A percentile compares a stretch with the other conserved stretches of the same genome.
These are phyloP conservation scores for Hirsutella thompsonii DNA, from an alignment of 2,329 filamentous ascomycete species.

Conservation along the genomic window DNA sequence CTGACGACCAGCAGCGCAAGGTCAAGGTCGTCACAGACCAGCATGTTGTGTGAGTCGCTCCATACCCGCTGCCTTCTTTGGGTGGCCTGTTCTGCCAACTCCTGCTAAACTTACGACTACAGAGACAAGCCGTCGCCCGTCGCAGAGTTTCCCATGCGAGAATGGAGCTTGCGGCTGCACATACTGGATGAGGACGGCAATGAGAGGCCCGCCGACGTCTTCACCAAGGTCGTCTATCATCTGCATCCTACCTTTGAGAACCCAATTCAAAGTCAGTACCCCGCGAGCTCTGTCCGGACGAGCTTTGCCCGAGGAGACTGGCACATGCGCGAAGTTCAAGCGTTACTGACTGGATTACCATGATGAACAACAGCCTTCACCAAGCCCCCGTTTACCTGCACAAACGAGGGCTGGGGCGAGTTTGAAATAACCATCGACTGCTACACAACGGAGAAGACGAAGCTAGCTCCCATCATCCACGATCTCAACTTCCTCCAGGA, in stretches of 20 bases:
- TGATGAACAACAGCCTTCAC: conserved; percentile 48
- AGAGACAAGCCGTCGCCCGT: conserved; percentile 71
- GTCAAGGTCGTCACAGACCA: conserved; percentile 93
- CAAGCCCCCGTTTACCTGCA: conserved; percentile 75
- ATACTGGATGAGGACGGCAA: conserved; percentile 78
- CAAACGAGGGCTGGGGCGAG: conserved; percentile 96
- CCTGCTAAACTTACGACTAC: conserved; percentile 5
- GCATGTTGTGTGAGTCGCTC: conserved; percentile 70
- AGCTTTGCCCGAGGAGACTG: neutral
- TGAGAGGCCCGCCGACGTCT: conserved; percentile 69
- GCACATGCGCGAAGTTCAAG: neutral
- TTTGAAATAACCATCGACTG: conserved; percentile 89
- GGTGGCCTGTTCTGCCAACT: neutral
- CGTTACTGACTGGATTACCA: neutral
- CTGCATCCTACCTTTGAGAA: conserved; percentile 90
- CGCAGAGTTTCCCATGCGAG: conserved; percentile 83
- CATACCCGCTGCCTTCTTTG: neutral
- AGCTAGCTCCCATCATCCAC: conserved; percentile 61
- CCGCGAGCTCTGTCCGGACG: conserved; percentile 4
- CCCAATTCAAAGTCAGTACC: conserved; percentile 63
- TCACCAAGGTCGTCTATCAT: conserved; percentile 86
- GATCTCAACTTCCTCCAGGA: conserved; percentile 83
- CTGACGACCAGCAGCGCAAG: conserved; percentile 53
- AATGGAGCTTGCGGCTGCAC: conserved; percentile 81
- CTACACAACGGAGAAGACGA: conserved; percentile 75